Percentiles rank a stretch among this genome's conserved stretches.
Evolutionary conservation across 139 green algal genomes (phyloP).

Genomic region (Parachlorella kessleri): DNA sequence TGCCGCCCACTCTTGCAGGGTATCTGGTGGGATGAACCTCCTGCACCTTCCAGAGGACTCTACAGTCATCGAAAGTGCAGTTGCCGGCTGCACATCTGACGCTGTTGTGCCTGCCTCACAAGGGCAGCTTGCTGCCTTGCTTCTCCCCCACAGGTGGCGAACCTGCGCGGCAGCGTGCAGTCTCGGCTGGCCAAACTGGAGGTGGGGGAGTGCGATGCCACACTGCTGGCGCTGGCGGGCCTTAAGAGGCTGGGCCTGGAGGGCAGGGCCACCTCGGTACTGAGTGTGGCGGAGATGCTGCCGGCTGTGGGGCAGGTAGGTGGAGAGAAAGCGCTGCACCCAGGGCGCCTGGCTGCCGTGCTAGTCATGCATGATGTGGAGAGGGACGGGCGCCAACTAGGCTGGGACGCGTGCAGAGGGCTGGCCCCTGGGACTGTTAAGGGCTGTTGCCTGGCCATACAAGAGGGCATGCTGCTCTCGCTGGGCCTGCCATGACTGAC

Average conservation of each 20-base stretch:
- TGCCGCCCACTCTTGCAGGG: not conserved
- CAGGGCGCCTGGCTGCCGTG: not conserved
- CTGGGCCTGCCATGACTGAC: too few species aligned
- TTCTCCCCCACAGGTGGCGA: conserved; percentile 88
- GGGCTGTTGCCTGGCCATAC: too few species aligned
- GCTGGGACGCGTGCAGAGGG: too few species aligned
- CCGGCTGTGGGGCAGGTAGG: conserved; percentile 89
- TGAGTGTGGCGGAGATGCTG: conserved; percentile 88
- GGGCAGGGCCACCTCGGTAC: conserved; percentile 90
- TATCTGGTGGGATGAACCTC: too few species aligned
- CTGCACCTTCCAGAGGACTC: too few species aligned
- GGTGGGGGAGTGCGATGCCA: conserved; percentile 89
- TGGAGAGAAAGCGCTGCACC: too few species aligned
- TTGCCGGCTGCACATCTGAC: not conserved
- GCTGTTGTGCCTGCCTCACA: too few species aligned
- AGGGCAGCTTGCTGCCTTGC: not conserved
- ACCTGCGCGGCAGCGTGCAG: conserved; percentile 99
- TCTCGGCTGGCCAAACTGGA: conserved; percentile 94
- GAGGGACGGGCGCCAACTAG: too few species aligned
- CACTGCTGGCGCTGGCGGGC: conserved; percentile 94
- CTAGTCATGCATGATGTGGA: not conserved
- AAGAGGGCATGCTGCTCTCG: too few species aligned
- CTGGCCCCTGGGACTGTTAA: too few species aligned
- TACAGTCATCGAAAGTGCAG: not conserved
- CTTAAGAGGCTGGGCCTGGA: conserved; percentile 96